phyloP scores from a whole-genome alignment of 2,329 filamentous ascomycete genomes.

The Orbilia oligospora region DNA sequence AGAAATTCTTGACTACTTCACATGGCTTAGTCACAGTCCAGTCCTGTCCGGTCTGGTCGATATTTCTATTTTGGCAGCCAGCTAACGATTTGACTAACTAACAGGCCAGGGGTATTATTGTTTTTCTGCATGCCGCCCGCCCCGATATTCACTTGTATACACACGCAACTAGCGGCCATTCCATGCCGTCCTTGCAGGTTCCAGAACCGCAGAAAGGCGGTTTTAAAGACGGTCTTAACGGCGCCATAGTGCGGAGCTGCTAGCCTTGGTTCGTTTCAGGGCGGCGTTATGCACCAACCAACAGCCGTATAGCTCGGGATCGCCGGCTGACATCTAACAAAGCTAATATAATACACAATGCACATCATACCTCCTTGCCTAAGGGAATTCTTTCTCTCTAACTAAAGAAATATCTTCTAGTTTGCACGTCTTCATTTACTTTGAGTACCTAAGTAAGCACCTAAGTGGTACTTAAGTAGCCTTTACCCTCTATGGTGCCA shows the following conservation, averaged over 20 bases:
- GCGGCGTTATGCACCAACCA: not conserved
- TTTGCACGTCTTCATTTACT: too few relatives aligned
- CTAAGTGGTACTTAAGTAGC: too few relatives aligned
- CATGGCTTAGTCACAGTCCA: slow-evolving; percentile 59
- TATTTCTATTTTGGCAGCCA: slow-evolving; percentile 25
- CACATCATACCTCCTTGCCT: too few relatives aligned
- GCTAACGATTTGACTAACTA: not conserved
- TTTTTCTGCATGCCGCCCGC: slow-evolving; percentile 34
- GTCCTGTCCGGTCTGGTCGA: slow-evolving; percentile 9
- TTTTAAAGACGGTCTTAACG: slow-evolving; percentile 50
- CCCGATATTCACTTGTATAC: slow-evolving; percentile 4
- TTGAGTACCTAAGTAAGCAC: too few relatives aligned
- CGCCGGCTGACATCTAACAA: not conserved
- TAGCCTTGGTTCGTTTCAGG: slow-evolving; percentile 16
- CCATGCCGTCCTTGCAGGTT: slow-evolving; percentile 47
- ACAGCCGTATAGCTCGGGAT: not conserved
- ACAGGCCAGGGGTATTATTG: slow-evolving; percentile 34
- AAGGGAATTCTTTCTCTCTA: too few relatives aligned
- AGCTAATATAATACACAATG: not conserved
- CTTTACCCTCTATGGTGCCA: too few relatives aligned
- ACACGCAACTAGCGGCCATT: slow-evolving; percentile 32
- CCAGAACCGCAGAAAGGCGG: slow-evolving; percentile 37
- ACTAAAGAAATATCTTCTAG: too few relatives aligned
- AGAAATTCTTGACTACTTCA: slow-evolving; percentile 42
- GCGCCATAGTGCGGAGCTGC: slow-evolving; percentile 33